Percentiles rank a stretch among this genome's conserved stretches.
phyloP scores from a whole-genome alignment of 768 basidiomycete species.

The Gloeostereum incarnatum region DNA sequence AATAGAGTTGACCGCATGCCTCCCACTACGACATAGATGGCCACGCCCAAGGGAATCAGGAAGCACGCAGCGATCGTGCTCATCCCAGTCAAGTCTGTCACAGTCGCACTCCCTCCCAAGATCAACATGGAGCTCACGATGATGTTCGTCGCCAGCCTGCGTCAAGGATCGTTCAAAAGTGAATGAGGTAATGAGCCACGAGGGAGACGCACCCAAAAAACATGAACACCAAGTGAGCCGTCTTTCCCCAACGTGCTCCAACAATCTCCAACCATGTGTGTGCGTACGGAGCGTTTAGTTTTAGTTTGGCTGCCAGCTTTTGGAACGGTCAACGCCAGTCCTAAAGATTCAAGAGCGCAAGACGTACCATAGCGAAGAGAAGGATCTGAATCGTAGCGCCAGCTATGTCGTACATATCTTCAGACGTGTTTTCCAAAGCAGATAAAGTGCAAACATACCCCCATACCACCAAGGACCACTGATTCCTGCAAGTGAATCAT shows the following conservation, averaged over 20 bases:
- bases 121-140: constrained; percentile 86
- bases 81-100: constrained; percentile 85
- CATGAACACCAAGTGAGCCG: constrained; percentile 79
- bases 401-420: constrained; percentile 18
- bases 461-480: constrained; percentile 91
- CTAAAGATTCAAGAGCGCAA: background rate
- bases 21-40: constrained; percentile 82
- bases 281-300: constrained; percentile 81
- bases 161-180: background rate
- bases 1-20: constrained; percentile 82
- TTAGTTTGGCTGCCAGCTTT: constrained; percentile 83
- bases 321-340: background rate
- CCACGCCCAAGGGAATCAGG: constrained; percentile 80
- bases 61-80: constrained; percentile 84
- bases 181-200: background rate
- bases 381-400: constrained; percentile 87
- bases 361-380: constrained; percentile 71
- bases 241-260: constrained; percentile 66
- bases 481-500: constrained; percentile 30
- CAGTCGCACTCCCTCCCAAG: constrained; percentile 80
- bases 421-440: background rate
- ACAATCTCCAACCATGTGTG: constrained; percentile 91
- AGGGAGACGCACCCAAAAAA: constrained; percentile 61
- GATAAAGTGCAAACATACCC: constrained; percentile 10
- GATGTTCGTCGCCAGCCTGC: constrained; percentile 77